Base-by-base conservation (phyloP, 495 filamentous ascomycete genomes). In the Lasiosphaeriaceae sp. region DNA sequence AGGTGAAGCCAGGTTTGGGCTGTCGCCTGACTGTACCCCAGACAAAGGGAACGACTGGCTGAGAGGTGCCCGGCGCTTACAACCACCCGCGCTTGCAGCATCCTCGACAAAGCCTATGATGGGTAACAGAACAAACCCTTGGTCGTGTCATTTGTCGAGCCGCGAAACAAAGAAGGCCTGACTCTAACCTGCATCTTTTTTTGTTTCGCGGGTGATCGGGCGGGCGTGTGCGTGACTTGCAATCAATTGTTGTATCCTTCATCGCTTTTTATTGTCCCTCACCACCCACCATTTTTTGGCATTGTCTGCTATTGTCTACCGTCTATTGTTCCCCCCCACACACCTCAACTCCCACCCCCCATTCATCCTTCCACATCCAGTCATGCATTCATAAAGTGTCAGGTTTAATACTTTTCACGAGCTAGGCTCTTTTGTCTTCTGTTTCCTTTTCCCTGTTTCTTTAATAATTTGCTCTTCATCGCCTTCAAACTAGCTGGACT, bases 11-110 rank as follows among this genome's bases (percentile, higher is more conserved):
- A 19, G 11, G 51, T 53, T 43, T 41, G 51, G 51, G n/a, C n/a
- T n/a, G n/a, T 45, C 39, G 11, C 22, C 11, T 23, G 41, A 19
- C n/a, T 8, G 21, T 3, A 39, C 22, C 39, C 39, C 14, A n/a
- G 39, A 43, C 14, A 43, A 8, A 52, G 50, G 23, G 37, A 58
- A 47, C 29, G 56, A 58, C 56, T 58, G 56, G 50, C 56, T 55
- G 50, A 1, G 26, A 58, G 50, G 11, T 37, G 24, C 24, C 56
- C 2, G 41, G 50, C 56, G 56, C 56, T 58, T 58, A 43, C 39
- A 11, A 55, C 34, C 20, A 20, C 39, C 55, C 35, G 43, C 56
- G 56, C 52, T 24, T 58, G 35, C 39, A 50, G 29, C 50, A 1
- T n/a, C n/a, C 49, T 52, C 50, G 48, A 52, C 52, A 44, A 53